phyloP scores from a whole-genome alignment of 345 rosid species.

The Acer yangbiense region DNA sequence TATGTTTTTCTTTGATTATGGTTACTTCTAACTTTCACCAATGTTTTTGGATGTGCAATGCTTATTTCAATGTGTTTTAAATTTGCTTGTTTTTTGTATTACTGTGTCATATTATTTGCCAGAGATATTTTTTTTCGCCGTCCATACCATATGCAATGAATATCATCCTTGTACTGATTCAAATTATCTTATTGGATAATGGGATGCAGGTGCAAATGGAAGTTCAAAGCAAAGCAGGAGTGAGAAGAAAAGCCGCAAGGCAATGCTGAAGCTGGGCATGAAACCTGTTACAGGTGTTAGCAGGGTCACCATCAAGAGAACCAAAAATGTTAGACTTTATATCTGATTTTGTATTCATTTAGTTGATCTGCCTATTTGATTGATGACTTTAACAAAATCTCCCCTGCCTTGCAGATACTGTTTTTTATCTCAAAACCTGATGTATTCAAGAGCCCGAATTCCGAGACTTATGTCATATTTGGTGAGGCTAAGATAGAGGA shows the following conservation, averaged over 20 bases:
- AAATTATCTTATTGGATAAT: slow-evolving; percentile 12
- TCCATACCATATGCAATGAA: background rate
- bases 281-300: slow-evolving; percentile 79
- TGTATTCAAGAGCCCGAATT: slow-evolving; percentile 86
- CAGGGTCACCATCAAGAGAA: slow-evolving; percentile 83
- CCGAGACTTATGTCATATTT: slow-evolving; percentile 81
- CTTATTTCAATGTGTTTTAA: background rate
- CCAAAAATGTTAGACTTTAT: slow-evolving; percentile 54
- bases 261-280: slow-evolving; percentile 87
- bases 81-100: background rate
- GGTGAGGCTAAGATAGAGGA: slow-evolving; percentile 96
- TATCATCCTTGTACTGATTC: background rate
- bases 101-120: slow-evolving; percentile 5
- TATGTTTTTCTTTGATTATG: background rate
- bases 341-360: background rate
- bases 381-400: slow-evolving; percentile 5
- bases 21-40: background rate
- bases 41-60: background rate
- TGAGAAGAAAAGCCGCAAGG: slow-evolving; percentile 87
- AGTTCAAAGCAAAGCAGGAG: slow-evolving; percentile 85
- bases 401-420: slow-evolving; percentile 49
- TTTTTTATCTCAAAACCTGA: slow-evolving; percentile 89
- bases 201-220: slow-evolving; percentile 61
- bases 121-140: background rate
- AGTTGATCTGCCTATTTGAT: slow-evolving; percentile 5